Conservation (phyloP, 1,284 basidiomycete genomes). For the Pulchroboletus neoregius region DNA sequence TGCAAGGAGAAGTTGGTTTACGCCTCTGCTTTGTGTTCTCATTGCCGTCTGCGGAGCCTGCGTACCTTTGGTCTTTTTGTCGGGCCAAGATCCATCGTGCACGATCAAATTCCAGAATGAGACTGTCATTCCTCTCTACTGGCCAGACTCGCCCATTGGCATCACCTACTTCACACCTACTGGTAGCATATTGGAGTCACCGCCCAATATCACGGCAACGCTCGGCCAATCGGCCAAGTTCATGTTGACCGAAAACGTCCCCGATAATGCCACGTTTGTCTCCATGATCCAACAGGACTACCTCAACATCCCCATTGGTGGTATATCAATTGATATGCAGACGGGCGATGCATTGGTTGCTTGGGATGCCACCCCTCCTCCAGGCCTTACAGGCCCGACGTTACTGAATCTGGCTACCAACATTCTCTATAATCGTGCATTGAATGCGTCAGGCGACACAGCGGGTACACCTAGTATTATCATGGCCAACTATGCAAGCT, state of each 20-base stretch:
- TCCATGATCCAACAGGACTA: conserved; percentile 46
- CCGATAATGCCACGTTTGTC: conserved; percentile 54
- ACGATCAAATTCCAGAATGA: conserved; percentile 36
- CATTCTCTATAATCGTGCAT: conserved; percentile 55
- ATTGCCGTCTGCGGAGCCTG: conserved; percentile 62
- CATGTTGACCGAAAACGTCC: conserved; percentile 38
- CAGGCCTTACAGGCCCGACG: conserved; percentile 50
- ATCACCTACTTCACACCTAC: conserved; percentile 18
- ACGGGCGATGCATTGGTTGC: conserved; percentile 50
- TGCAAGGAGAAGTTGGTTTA: conserved; percentile 63
- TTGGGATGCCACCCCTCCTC: conserved; percentile 57
- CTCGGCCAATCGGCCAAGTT: conserved; percentile 37
- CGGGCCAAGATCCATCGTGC: conserved; percentile 49
- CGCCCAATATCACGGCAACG: conserved; percentile 42
- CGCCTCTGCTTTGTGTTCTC: conserved; percentile 55
- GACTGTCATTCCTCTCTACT: conserved; percentile 43
- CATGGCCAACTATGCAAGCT: conserved; percentile 48
- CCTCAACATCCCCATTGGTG: conserved; percentile 52
- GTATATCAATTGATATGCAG: conserved; percentile 52
- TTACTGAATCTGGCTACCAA: conserved; percentile 69
- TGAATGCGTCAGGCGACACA: conserved; percentile 44
- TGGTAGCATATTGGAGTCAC: conserved; percentile 40
- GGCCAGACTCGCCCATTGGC: conserved; percentile 42
- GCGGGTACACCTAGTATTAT: conserved; percentile 45
- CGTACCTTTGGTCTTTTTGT: conserved; percentile 64